Evolutionary conservation across 345 rosid genomes (phyloP).

Genomic region (thale cress (Arabidopsis thaliana)): DNA sequence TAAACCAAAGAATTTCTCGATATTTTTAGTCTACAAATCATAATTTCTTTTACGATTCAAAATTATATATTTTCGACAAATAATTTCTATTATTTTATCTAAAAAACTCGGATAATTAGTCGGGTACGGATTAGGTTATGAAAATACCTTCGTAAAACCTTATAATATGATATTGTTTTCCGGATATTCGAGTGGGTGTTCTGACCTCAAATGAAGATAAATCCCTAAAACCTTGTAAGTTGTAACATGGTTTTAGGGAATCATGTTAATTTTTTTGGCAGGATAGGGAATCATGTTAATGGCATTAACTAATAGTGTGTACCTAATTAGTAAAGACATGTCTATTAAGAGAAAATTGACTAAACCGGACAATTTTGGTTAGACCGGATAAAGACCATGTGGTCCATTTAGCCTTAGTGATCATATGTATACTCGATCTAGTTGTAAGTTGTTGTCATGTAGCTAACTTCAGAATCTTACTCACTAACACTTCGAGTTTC

Average conservation of each 20-base stretch:
- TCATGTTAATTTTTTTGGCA: too few species aligned
- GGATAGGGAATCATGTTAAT: too few species aligned
- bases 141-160: background rate
- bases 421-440: conserved; percentile 39
- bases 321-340: conserved; percentile 24
- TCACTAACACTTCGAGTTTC: conserved; percentile 39
- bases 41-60: background rate
- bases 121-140: background rate
- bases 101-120: too few species aligned
- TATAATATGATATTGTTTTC: background rate
- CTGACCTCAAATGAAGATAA: too few species aligned
- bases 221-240: too few species aligned
- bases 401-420: conserved; percentile 33
- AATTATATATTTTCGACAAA: too few species aligned
- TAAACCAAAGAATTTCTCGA: too few species aligned
- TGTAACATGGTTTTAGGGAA: too few species aligned
- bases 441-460: conserved; percentile 37
- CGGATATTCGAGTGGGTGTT: too few species aligned
- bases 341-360: background rate
- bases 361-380: conserved; percentile 27
- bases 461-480: conserved; percentile 43
- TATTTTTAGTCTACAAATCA: background rate
- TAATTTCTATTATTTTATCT: too few species aligned
- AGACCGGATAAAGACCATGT: conserved; percentile 35
- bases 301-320: background rate